Evolutionary conservation across 371 early-diverging fungal species (phyloP), one percentile per base, ranked within the genome.

Genomic region (Sporodiniella umbellata): DNA sequence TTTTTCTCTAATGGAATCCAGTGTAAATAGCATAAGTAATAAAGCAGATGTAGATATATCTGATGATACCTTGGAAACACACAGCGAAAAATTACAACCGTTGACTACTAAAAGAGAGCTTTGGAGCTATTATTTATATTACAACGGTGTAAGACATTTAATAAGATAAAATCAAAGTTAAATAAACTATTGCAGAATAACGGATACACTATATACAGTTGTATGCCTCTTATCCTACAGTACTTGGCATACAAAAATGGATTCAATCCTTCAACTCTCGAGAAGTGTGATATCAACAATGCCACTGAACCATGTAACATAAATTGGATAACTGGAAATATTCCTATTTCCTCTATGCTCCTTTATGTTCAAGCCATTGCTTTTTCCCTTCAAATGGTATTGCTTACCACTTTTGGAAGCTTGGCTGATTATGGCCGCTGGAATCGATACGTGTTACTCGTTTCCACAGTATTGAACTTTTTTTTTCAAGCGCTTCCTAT

Each of bases 121-220:
- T 21, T 73, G 74, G 78, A 57, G 66, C 17, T 77, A 77, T 43
- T 77, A 77, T 37, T 57, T 77, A 8, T 77, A 77, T 45, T 77
- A 77, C 42, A 77, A 77, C 47, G 78, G 74, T 6, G 76, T 73
- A 51, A 53, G 61, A 35, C 24, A 7, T 38, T 14, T 12, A 33
- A 28, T 21, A 33, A 31, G 22, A 33, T 3, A 28, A 33, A 45
- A 33, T 2, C 5, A 15, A 26, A n/a, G n/a, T 25, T 28, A 11
- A 28, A 23, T 33, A 25, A 21, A 14, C 15, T 31, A 31, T 23
- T 19, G 2, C 4, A 73, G 71, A 53, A 77, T 23, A 77, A 77
- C 60, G 78, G 78, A 18, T 77, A 62, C 43, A 73, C 78, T 0
- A 66, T 77, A 2, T 64, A 59, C 23, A 56, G 66, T 28, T 77